These are phyloP conservation scores for Fusarium albidum DNA, from an alignment of 2,329 filamentous ascomycete species.

Conservation along the genomic window DNA sequence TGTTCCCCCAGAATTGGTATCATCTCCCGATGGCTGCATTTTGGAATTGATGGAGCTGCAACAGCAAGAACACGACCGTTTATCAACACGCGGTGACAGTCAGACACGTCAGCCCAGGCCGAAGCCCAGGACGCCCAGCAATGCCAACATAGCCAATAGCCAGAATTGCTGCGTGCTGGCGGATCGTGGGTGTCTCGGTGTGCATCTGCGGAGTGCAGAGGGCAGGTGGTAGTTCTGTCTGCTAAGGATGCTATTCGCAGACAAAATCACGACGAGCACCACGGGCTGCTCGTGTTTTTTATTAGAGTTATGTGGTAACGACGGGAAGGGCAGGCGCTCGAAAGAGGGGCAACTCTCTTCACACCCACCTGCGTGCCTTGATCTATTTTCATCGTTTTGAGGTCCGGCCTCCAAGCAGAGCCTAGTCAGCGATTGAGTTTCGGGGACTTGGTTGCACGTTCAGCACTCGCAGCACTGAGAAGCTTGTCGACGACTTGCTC, in stretches of 20 bases:
- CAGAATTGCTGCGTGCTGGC: background rate
- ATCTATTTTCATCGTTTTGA: background rate
- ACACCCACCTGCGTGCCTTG: constrained; percentile 8
- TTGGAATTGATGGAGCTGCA: constrained; percentile 3
- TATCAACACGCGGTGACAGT: constrained; percentile 24
- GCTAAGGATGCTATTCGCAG: too few species aligned
- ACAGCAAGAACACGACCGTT: background rate
- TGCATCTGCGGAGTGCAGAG: too few species aligned
- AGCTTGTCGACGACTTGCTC: too few species aligned
- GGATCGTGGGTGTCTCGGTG: too few species aligned
- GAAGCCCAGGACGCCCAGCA: background rate
- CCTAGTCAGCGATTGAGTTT: constrained; percentile 2
- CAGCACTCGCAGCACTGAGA: too few species aligned
- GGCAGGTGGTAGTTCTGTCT: too few species aligned
- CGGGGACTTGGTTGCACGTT: constrained; percentile 6
- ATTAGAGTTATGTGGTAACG: too few species aligned
- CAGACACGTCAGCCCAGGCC: constrained; percentile 26
- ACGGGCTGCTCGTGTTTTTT: background rate
- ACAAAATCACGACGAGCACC: background rate
- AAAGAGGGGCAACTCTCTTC: constrained; percentile 4
- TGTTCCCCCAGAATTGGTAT: background rate
- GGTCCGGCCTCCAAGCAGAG: background rate
- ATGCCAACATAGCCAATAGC: too few species aligned
- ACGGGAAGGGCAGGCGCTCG: too few species aligned
- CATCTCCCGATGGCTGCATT: constrained; percentile 10